A percentile compares a stretch with the other conserved stretches of the same genome.
These are phyloP conservation scores for Neurospora sp. DNA, from an alignment of 2,329 filamentous ascomycete species.

Conservation along the genomic window DNA sequence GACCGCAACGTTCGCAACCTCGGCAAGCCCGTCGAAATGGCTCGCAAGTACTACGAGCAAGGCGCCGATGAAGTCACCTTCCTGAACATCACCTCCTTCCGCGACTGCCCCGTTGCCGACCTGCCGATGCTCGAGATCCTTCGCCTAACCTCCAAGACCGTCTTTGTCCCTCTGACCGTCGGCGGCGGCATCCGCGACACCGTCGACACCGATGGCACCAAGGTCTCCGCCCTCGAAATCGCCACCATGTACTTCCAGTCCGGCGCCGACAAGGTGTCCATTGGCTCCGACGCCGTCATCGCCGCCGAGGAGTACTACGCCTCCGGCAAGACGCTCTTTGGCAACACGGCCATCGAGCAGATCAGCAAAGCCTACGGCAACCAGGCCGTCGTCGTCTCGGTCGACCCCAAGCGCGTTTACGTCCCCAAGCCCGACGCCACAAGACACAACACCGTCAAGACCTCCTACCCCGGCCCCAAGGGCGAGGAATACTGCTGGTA, in stretches of 20 bases:
- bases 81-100: slow-evolving; percentile 96
- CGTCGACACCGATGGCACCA: slow-evolving; percentile 75
- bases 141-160: slow-evolving; percentile 72
- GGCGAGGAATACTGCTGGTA: slow-evolving; percentile 90
- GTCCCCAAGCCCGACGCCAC: slow-evolving; percentile 61
- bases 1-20: slow-evolving; percentile 72
- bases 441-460: slow-evolving; percentile 64
- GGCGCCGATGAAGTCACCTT: slow-evolving; percentile 96
- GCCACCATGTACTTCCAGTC: slow-evolving; percentile 96
- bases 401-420: slow-evolving; percentile 89
- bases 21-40: slow-evolving; percentile 94
- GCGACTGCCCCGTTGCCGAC: slow-evolving; percentile 86
- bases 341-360: slow-evolving; percentile 86
- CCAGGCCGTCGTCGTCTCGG: slow-evolving; percentile 91
- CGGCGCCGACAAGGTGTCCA: slow-evolving; percentile 94
- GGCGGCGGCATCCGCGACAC: slow-evolving; percentile 94
- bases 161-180: slow-evolving; percentile 92
- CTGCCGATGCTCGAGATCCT: slow-evolving; percentile 94
- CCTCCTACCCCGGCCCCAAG: slow-evolving; percentile 56
- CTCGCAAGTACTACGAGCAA: slow-evolving; percentile 86
- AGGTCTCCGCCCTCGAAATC: slow-evolving; percentile 82
- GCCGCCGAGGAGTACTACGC: slow-evolving; percentile 88
- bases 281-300: slow-evolving; percentile 86
- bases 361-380: slow-evolving; percentile 91
- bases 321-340: slow-evolving; percentile 56